Evolutionary conservation across 306 rosid species (phyloP), one percentile per base, ranked within the genome.

Genomic region (Cyamopsis tetragonoloba): DNA sequence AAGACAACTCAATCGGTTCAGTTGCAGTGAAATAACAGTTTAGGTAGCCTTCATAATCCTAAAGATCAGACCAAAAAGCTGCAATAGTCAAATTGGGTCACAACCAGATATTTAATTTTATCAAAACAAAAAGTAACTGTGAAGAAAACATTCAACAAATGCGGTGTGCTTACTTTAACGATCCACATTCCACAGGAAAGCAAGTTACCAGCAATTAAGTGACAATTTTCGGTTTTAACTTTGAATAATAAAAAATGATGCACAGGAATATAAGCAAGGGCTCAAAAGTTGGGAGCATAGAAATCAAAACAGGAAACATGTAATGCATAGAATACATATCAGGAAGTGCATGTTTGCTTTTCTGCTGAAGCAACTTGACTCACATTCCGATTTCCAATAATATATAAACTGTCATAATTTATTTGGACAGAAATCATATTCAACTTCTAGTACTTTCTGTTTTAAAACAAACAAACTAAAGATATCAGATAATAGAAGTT

Each of bases 301-400:
- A 78, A 59, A 72, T 8, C 48, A 41, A 38, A 46, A 57, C 34
- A 71, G 31, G 38, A 62, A 54, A 12, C 39, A 39, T 37, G n/a
- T 49, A 55, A 50, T 60, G 6, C 22, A 26, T 24, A 46, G 32
- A 12, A 49, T 39, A 18, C 34, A 69, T 14, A 20, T 3, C 6
- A 15, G 31, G n/a, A n/a, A n/a, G n/a, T n/a, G n/a, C n/a, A n/a
- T n/a, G n/a, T n/a, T n/a, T n/a, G n/a, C n/a, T n/a, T n/a, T n/a
- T n/a, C n/a, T n/a, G n/a, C n/a, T n/a, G n/a, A n/a, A n/a, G n/a
- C n/a, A n/a, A n/a, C n/a, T n/a, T n/a, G n/a, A n/a, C n/a, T n/a
- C n/a, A n/a, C n/a, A n/a, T n/a, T n/a, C n/a, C n/a, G n/a, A n/a
- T n/a, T n/a, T n/a, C n/a, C n/a, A n/a, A n/a, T n/a, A n/a, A n/a